These are phyloP conservation scores for Fusarium buxicola DNA, from an alignment of 2,329 filamentous ascomycete genomes.

Conservation along the genomic window DNA sequence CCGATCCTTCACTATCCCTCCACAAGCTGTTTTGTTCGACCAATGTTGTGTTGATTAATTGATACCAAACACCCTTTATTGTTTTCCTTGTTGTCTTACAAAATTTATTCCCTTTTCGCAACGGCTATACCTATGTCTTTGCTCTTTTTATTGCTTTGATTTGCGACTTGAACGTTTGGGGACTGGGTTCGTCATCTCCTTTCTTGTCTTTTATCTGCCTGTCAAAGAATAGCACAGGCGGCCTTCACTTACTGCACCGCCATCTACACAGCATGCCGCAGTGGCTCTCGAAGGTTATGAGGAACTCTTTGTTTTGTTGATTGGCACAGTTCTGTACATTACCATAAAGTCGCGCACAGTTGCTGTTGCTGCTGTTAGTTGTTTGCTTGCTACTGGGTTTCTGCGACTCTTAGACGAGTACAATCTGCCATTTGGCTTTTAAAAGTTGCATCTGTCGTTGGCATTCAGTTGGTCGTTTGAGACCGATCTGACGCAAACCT, in stretches of 20 bases:
- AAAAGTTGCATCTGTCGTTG: conserved; percentile 47
- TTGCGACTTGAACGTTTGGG: conserved; percentile 29
- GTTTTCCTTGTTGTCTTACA: conserved; percentile 34
- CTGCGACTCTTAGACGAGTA: conserved; percentile 53
- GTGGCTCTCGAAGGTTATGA: conserved; percentile 53
- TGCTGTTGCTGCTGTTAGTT: conserved; percentile 54
- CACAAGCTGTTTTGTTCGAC: conserved; percentile 41
- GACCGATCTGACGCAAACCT: conserved; percentile 16
- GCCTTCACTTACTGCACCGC: conserved; percentile 43
- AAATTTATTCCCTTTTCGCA: conserved; percentile 37
- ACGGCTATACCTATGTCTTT: conserved; percentile 45
- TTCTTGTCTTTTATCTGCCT: conserved; percentile 35
- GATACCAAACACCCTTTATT: conserved; percentile 50
- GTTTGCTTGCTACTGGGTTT: conserved; percentile 49
- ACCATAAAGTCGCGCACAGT: conserved; percentile 61
- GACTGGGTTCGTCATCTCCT: conserved; percentile 48
- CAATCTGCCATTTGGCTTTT: conserved; percentile 50
- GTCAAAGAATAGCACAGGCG: conserved; percentile 45
- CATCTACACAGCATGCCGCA: conserved; percentile 47
- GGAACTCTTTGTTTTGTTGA: conserved; percentile 49
- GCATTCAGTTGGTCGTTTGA: conserved; percentile 39
- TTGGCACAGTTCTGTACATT: conserved; percentile 66
- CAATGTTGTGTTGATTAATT: conserved; percentile 53
- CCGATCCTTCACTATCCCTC: conserved; percentile 31
- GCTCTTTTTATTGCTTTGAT: conserved; percentile 22